These are phyloP conservation scores for Arthrobotrys entomopaga DNA, from an alignment of 2,329 filamentous ascomycete genomes.

Conservation along the genomic window DNA sequence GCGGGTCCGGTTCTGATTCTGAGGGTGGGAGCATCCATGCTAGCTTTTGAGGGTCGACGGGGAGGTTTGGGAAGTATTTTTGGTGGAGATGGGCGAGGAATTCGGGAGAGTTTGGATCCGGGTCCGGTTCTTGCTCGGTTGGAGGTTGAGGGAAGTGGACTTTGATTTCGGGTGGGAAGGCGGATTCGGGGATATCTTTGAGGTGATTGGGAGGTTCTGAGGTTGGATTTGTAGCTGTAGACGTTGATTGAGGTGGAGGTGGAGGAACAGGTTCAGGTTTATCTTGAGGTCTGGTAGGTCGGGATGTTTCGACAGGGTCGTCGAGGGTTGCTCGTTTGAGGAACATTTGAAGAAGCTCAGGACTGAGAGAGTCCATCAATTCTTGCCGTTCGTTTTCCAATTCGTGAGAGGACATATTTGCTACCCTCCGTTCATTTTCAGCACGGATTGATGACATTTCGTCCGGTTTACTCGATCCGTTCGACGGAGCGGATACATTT, in stretches of 20 bases:
- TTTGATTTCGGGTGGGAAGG: conserved; percentile 59
- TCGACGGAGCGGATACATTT: conserved; percentile 54
- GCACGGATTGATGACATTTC: conserved; percentile 80
- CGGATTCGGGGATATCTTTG: conserved; percentile 50
- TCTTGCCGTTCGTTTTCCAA: conserved; percentile 83
- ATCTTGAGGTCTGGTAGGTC: conserved; percentile 14
- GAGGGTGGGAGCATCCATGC: conserved; percentile 87
- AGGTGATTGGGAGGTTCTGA: conserved; percentile 62
- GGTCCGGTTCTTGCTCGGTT: conserved; percentile 70
- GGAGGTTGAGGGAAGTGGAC: conserved; percentile 72
- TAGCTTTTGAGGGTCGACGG: conserved; percentile 83
- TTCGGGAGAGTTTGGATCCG: conserved; percentile 83
- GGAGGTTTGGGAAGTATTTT: conserved; percentile 91
- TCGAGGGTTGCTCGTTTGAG: conserved; percentile 81
- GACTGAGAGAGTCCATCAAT: conserved; percentile 79
- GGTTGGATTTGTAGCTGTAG: not conserved
- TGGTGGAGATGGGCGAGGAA: conserved; percentile 86
- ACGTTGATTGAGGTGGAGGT: not conserved
- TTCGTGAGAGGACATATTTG: conserved; percentile 81
- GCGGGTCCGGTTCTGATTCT: conserved; percentile 73
- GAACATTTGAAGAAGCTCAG: conserved; percentile 78
- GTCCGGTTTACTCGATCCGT: conserved; percentile 62
- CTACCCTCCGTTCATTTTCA: conserved; percentile 80
- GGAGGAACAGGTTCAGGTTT: conserved; percentile 8
- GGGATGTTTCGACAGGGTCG: conserved; percentile 63